Evolutionary conservation across 805 yeast genomes (phyloP).

Genomic region (Kockiozyma suomiensis): DNA sequence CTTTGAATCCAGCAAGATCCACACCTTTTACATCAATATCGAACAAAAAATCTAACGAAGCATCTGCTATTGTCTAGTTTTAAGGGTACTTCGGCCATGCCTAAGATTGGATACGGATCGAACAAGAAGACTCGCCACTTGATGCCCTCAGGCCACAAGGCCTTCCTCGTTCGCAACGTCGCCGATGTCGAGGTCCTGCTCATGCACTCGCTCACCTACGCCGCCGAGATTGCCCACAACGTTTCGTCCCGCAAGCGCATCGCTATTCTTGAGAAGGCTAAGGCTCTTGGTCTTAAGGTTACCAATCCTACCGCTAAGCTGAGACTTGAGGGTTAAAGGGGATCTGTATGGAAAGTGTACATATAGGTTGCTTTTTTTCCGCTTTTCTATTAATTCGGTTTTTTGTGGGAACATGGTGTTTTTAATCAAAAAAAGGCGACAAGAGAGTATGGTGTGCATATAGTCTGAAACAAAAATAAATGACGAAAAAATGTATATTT

Average conservation of each 20-base stretch:
- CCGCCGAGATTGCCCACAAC: constrained; percentile 99
- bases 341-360: neutral
- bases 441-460: neutral
- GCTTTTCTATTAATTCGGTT: neutral
- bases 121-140: constrained; percentile 97
- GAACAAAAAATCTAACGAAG: neutral
- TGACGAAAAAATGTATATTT: neutral
- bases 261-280: constrained; percentile 92
- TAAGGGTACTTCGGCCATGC: constrained; percentile 99
- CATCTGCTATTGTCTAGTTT: constrained; percentile 52
- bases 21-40: neutral
- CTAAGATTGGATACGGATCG: constrained; percentile 99
- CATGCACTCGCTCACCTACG: constrained; percentile 97
- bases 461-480: neutral
- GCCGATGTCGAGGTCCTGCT: constrained; percentile 92
- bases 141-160: constrained; percentile 98
- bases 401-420: constrained; percentile 9
- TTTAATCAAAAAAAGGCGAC: neutral
- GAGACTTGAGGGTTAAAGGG: constrained; percentile 31
- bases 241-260: constrained; percentile 99
- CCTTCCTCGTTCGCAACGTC: constrained; percentile 88
- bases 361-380: neutral
- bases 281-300: constrained; percentile 97
- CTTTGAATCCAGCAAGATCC: neutral
- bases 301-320: constrained; percentile 91